Conservation (phyloP, 129 eudicot species). For the Artemisia annua region DNA sequence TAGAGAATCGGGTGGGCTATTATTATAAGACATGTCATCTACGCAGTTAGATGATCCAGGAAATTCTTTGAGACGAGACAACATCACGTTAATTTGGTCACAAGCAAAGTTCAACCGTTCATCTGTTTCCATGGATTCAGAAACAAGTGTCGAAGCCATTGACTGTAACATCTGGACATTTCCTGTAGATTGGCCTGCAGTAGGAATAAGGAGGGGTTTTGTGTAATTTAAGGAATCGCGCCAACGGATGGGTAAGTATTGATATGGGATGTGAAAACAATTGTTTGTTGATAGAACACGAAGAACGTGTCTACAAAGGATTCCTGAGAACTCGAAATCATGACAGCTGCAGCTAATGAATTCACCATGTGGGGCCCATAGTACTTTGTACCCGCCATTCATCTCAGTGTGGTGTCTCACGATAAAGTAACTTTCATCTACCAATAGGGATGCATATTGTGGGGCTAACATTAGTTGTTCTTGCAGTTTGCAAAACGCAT, state of each 20-base stretch:
- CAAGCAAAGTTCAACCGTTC: conserved; percentile 69
- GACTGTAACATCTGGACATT: conserved; percentile 66
- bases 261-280: conserved; percentile 79
- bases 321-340: conserved; percentile 78
- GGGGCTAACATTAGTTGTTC: conserved; percentile 89
- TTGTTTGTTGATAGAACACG: conserved; percentile 83
- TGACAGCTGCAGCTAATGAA: conserved; percentile 77
- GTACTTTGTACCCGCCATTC: conserved; percentile 72
- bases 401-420: conserved; percentile 82
- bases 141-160: conserved; percentile 57
- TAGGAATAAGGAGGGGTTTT: conserved; percentile 33
- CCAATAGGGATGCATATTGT: conserved; percentile 75
- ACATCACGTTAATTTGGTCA: conserved; percentile 56
- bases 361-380: conserved; percentile 73
- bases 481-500: conserved; percentile 72
- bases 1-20: conserved; percentile 62
- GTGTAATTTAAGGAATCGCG: conserved; percentile 43
- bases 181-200: conserved; percentile 36
- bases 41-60: conserved; percentile 42
- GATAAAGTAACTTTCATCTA: conserved; percentile 60
- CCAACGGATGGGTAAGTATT: conserved; percentile 79
- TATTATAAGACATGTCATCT: conserved; percentile 38
- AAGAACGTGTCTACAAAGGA: conserved; percentile 78
- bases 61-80: conserved; percentile 65
- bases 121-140: conserved; percentile 67